phyloP scores from a whole-genome alignment of 2,329 filamentous ascomycete genomes.

The Metarhizium humberi region DNA sequence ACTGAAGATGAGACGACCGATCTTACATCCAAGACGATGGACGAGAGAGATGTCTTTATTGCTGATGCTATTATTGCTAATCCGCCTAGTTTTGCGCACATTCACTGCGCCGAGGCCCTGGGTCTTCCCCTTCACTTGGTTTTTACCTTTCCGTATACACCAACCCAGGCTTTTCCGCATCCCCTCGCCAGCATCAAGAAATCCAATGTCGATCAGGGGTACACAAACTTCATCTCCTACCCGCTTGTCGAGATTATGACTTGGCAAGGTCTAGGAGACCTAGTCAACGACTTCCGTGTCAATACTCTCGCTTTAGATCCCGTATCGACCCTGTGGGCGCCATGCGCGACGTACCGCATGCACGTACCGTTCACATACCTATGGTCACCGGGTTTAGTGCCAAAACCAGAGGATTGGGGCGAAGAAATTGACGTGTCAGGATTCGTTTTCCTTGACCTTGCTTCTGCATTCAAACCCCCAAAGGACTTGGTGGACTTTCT shows the following conservation, averaged over 20 bases:
- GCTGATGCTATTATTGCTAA: conserved; percentile 81
- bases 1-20: conserved; percentile 55
- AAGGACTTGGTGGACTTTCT: conserved; percentile 47
- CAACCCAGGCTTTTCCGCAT: conserved; percentile 67
- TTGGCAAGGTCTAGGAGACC: conserved; percentile 79
- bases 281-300: conserved; percentile 66
- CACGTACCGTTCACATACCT: conserved; percentile 70
- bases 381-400: conserved; percentile 57
- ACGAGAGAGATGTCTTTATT: conserved; percentile 49
- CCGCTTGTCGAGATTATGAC: conserved; percentile 78
- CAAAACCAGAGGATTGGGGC: conserved; percentile 61
- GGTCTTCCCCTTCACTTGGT: conserved; percentile 74
- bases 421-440: conserved; percentile 64
- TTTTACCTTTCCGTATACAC: conserved; percentile 80
- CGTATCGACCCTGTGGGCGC: conserved; percentile 68
- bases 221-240: conserved; percentile 75
- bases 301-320: conserved; percentile 63
- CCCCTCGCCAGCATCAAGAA: conserved; percentile 67
- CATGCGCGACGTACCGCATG: conserved; percentile 60
- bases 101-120: conserved; percentile 71
- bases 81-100: conserved; percentile 67
- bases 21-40: conserved; percentile 56
- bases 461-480: conserved; percentile 51
- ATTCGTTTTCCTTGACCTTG: conserved; percentile 68
- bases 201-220: conserved; percentile 61